Base-by-base conservation (phyloP, 1,284 basidiomycete genomes). In the Pulveroboletus sp. region DNA sequence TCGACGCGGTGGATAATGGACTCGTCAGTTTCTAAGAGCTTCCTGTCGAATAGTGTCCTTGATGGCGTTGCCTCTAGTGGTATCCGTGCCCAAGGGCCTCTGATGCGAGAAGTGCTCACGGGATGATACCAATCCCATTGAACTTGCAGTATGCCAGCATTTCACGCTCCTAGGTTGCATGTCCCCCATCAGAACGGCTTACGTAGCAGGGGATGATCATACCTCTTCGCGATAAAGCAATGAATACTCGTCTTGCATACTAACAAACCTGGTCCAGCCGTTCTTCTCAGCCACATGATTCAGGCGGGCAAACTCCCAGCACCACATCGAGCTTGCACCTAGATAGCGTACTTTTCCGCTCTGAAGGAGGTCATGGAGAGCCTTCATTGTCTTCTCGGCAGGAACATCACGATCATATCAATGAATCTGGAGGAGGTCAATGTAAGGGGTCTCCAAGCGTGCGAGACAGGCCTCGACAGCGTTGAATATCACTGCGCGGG, bases 381-480 rank as follows among this genome's bases (percentile, higher is more conserved):
- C 78, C 26, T 74, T 72, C 78, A 78, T 79, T 1, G 74, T 78
- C 61, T 79, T 75, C 44, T 76, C 74, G 1, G 66, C 61, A 0
- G 77, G 68, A 0, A 71, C 70, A 0, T 65, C 50, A 1, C 63
- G 54, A 53, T 78, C 77, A 49, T 70, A 77, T 10, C 72, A 68
- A 50, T 82, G 78, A 50, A 77, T 75, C 55, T 78, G 76, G 26
- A 78, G 65, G 4, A 81, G 70, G 59, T 82, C 79, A 48, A 82
- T 67, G 62, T 81, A 80, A 10, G 76, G 58, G 15, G 73, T 76
- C 35, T 73, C 61, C 8, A 82, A 70, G 3, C 79, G 72, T 13
- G 57, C 56, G 1, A 82, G 71, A 0, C 73, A 78, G 0, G 73
- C 78, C 0, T 78, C 73, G 53, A 80, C 73, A 1, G 73, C 70